Conservation (phyloP, 2,329 filamentous ascomycete genomes). For the Dothideomycetes sp. region DNA sequence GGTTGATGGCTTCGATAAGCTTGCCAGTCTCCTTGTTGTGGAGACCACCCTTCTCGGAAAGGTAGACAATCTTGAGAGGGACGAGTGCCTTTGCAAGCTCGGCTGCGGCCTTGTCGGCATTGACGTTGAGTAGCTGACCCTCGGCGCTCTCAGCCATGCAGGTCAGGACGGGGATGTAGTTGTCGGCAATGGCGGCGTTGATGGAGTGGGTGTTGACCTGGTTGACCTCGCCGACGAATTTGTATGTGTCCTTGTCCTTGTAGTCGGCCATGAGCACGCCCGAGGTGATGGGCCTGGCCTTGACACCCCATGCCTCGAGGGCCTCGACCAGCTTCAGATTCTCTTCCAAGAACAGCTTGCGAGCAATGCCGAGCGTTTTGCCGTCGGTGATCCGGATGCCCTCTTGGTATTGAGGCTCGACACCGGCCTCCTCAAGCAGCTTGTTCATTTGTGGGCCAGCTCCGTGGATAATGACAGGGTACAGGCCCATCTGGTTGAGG, state of each 20-base stretch:
- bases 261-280: slow-evolving; percentile 91
- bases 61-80: slow-evolving; percentile 93
- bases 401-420: slow-evolving; percentile 93
- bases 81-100: slow-evolving; percentile 82
- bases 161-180: slow-evolving; percentile 85
- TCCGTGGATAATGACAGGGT: slow-evolving; percentile 91
- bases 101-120: slow-evolving; percentile 90
- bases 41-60: slow-evolving; percentile 95
- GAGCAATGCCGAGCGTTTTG: slow-evolving; percentile 82
- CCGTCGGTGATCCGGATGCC: slow-evolving; percentile 92
- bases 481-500: slow-evolving; percentile 87
- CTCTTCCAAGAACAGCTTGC: slow-evolving; percentile 89
- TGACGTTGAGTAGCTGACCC: slow-evolving; percentile 91
- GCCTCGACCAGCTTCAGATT: slow-evolving; percentile 87
- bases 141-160: slow-evolving; percentile 92
- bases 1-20: slow-evolving; percentile 94
- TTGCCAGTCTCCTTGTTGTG: slow-evolving; percentile 88
- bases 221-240: slow-evolving; percentile 91
- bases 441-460: slow-evolving; percentile 92
- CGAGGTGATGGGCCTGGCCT: slow-evolving; percentile 76
- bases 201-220: slow-evolving; percentile 84
- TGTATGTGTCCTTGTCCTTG: slow-evolving; percentile 91
- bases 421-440: slow-evolving; percentile 76
- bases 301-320: slow-evolving; percentile 79
- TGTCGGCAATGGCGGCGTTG: slow-evolving; percentile 79